Base-by-base conservation (phyloP, 2,329 filamentous ascomycete genomes). In the Pestalotiopsis sp. region DNA sequence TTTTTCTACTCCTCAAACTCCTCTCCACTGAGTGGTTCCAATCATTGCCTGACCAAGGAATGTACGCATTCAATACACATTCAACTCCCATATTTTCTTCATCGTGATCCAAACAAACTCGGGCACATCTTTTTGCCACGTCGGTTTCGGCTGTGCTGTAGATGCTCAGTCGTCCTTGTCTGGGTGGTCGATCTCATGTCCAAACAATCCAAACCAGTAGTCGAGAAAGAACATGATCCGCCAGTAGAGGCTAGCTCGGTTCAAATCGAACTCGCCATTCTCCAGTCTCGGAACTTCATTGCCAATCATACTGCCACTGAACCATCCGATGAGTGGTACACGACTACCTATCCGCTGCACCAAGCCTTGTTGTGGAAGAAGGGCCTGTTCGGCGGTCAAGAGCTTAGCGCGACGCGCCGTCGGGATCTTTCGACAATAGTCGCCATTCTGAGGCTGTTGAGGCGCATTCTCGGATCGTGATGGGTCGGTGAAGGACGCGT, bases 221-320 rank as follows among this genome's bases (percentile, higher is more conserved):
- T 91, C 89, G 27, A 91, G 80, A 82, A 84, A 90, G 81, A 86
- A 91, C 73, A 91, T 88, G 58, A 91, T 75, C 78, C 88, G 88
- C 90, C 90, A 92, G 80, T 91, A 92, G 70, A 91, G 79, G 70
- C 88, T 91, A 12, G 90, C 90, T 60, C 82, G 82, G 57, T 88
- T 88, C 84, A 90, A 92, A 79, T 98, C 95, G 74, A 97, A 95
- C 57, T 89, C 90, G 68, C 93, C 93, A 58, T 87, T 84, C 66
- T 94, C 92, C 66, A 86, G 91, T 57, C 91, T 86, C 7, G 93
- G 93, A 52, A 95, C 89, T 77, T 92, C 87, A 76, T 90, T 90
- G 5, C 93, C 93, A 75, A 95, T 94, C 79, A 95, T 89, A 74
- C 83, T 90, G 72, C 82, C 90, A 60, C 89, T 90, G 76, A 94